Base-by-base conservation (phyloP, 441 rosid genomes). In the Arabidopsis hybrid region DNA sequence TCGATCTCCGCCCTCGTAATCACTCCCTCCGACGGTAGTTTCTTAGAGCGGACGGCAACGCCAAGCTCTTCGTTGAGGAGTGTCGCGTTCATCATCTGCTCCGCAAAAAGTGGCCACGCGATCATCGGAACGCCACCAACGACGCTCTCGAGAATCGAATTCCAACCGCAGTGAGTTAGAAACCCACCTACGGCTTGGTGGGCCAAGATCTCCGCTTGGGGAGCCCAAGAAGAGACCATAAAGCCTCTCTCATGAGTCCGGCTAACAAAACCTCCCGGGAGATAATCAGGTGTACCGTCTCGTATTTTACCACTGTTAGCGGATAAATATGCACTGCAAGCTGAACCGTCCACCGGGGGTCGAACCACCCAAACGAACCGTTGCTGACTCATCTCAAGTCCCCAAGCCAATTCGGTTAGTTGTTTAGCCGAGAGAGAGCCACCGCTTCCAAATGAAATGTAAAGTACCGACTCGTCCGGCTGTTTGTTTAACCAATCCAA, bases 71-170 rank as follows among this genome's bases (percentile, higher is more conserved):
- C 88, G 6, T 45, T 31, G 18, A 86, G 52, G 65, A 77, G 55
- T 8, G 79, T 55, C 0, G 88, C 88, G 10, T 84, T 84, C 81
- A 73, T 72, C 56, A n/a, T 81, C 53, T 86, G 90, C 4, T 86
- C 90, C 0, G 83, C 85, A 0, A 81, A 86, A 34, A 84, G 81
- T 10, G 88, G 88, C 86, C 90, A 84, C 6, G 85, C 80, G 6
- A 86, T 83, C 60, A 83, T 73, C 4, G 88, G 85, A 64, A 86
- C 79, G 0, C 90, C 86, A 2, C 50, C 32, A 14, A 52, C 13
- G 0, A 84, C 65, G 45, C 88, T 84, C 47, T 86, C 88, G 0
- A 86, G 10, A 2, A 78, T 51, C 1, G 89, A 78, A 3, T 73
- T 78, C 81, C 81, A 78, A 1, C 81, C 78, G 10, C 81, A 78